These are phyloP conservation scores for Ascochyta koolunga DNA, from an alignment of 2,329 filamentous ascomycete genomes.

Conservation along the genomic window DNA sequence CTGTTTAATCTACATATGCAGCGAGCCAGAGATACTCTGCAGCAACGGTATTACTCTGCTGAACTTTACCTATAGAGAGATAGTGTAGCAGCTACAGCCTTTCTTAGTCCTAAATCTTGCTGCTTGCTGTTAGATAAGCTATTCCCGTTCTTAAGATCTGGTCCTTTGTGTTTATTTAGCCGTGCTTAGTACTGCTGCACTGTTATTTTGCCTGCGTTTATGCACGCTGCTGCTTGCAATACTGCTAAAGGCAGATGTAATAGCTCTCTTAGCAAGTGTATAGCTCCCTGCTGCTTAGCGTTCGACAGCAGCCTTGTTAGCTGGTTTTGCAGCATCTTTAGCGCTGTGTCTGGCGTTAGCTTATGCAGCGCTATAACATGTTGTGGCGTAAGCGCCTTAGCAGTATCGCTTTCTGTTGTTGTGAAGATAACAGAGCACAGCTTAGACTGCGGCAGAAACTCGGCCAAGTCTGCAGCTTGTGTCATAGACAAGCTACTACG, in stretches of 20 bases:
- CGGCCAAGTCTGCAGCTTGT: too few species aligned
- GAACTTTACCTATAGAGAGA: constrained; percentile 48
- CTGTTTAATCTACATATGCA: constrained; percentile 44
- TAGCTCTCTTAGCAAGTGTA: constrained; percentile 21
- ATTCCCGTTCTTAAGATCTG: constrained; percentile 42
- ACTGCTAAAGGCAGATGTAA: constrained; percentile 25
- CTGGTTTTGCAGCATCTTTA: constrained; percentile 22
- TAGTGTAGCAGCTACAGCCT: constrained; percentile 49
- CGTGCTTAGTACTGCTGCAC: constrained; percentile 20
- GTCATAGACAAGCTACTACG: too few species aligned
- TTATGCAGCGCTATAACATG: constrained; percentile 21
- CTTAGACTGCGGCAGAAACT: constrained; percentile 21
- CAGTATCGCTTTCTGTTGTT: constrained; percentile 18
- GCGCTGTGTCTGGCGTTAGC: constrained; percentile 20
- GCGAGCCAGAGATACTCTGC: constrained; percentile 49
- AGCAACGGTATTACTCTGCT: constrained; percentile 35
- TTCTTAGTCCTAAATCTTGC: constrained; percentile 34
- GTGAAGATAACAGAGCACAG: constrained; percentile 23
- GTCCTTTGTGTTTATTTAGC: constrained; percentile 28
- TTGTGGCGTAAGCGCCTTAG: constrained; percentile 17
- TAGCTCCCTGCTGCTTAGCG: constrained; percentile 17
- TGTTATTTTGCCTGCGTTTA: constrained; percentile 14
- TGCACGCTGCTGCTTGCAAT: too few species aligned
- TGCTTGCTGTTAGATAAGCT: constrained; percentile 43
- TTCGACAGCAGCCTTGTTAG: constrained; percentile 8